These are phyloP conservation scores for Neopestalotiopsis sp. DNA, from an alignment of 2,329 filamentous ascomycete genomes.

Conservation along the genomic window DNA sequence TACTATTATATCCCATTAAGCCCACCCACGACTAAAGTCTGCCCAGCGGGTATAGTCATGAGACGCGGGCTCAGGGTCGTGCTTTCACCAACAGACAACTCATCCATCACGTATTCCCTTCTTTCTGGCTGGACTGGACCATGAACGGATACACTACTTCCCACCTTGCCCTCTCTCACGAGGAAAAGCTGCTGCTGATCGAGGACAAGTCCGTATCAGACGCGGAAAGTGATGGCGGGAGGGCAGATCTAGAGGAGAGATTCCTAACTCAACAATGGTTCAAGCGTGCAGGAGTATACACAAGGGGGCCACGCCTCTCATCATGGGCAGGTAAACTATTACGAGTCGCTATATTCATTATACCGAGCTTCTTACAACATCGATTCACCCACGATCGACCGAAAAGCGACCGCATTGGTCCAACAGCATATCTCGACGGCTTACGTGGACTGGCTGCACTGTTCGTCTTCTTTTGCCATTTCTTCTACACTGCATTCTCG, in stretches of 20 bases:
- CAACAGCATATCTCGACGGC: conserved; percentile 63
- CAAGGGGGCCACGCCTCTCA: conserved; percentile 33
- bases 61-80: not conserved
- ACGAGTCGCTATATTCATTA: conserved; percentile 48
- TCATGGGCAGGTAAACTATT: conserved; percentile 44
- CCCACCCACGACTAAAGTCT: too few relatives aligned
- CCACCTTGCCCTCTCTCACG: too few relatives aligned
- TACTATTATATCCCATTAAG: too few relatives aligned
- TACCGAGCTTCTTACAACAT: conserved; percentile 59
- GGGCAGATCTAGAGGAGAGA: conserved; percentile 43
- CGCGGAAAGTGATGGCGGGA: conserved; percentile 46
- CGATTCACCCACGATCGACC: conserved; percentile 46
- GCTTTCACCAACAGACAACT: conserved; percentile 5
- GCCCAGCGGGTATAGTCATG: not conserved
- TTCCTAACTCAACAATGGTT: conserved; percentile 38
- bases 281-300: conserved; percentile 34
- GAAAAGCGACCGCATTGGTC: conserved; percentile 47
- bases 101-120: too few relatives aligned
- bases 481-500: conserved; percentile 56
- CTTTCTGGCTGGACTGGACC: too few relatives aligned
- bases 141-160: conserved; percentile 50
- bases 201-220: conserved; percentile 51
- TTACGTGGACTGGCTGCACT: conserved; percentile 62
- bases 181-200: conserved; percentile 55
- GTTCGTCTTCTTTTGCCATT: conserved; percentile 62